These are phyloP conservation scores for Phoma sp. DNA, from an alignment of 2,329 filamentous ascomycete genomes.

Conservation along the genomic window DNA sequence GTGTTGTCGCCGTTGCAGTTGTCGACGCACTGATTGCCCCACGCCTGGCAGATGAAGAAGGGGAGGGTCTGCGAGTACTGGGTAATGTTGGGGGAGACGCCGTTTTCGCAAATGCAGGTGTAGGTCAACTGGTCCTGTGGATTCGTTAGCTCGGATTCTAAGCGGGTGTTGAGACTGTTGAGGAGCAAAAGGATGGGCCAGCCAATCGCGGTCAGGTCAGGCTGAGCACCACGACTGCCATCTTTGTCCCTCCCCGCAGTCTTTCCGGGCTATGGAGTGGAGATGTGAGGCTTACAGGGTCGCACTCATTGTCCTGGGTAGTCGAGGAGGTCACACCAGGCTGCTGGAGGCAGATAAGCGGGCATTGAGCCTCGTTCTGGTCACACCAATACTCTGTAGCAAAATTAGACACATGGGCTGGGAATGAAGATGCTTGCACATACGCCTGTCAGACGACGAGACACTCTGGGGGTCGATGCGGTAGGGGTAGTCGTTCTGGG, in stretches of 20 bases:
- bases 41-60: slow-evolving; percentile 77
- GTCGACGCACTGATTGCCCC: slow-evolving; percentile 71
- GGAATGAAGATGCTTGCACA: slow-evolving; percentile 43
- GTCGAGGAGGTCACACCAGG: slow-evolving; percentile 52
- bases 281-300: slow-evolving; percentile 59
- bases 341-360: slow-evolving; percentile 74
- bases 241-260: neutral
- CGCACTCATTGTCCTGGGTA: slow-evolving; percentile 69
- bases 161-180: slow-evolving; percentile 11
- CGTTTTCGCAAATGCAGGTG: slow-evolving; percentile 74
- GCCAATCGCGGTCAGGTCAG: slow-evolving; percentile 2
- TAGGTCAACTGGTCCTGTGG: slow-evolving; percentile 64
- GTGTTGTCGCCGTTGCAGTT: slow-evolving; percentile 63
- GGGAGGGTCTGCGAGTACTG: slow-evolving; percentile 81
- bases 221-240: neutral
- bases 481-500: slow-evolving; percentile 41
- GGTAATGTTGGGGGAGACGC: slow-evolving; percentile 72
- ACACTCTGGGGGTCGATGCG: slow-evolving; percentile 71
- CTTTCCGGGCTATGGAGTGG: neutral
- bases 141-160: slow-evolving; percentile 6
- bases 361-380: slow-evolving; percentile 69
- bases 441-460: slow-evolving; percentile 60
- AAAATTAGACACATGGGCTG: slow-evolving; percentile 25
- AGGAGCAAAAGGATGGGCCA: neutral
- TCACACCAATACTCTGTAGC: slow-evolving; percentile 68